These are phyloP conservation scores for Exserohilum rostratum DNA, from an alignment of 2,329 filamentous ascomycete species.

Conservation along the genomic window DNA sequence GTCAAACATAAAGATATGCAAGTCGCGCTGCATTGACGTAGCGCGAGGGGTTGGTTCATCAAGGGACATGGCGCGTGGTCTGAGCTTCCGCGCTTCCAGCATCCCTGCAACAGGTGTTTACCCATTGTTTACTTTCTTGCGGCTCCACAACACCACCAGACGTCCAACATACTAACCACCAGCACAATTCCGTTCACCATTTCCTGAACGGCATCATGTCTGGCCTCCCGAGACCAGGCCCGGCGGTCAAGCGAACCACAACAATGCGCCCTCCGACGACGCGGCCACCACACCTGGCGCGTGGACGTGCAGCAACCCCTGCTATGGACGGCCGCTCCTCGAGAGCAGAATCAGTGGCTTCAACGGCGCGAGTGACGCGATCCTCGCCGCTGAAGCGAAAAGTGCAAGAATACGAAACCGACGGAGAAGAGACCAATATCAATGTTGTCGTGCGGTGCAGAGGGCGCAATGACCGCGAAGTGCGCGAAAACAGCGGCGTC, in stretches of 20 bases:
- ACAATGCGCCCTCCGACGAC: constrained; percentile 61
- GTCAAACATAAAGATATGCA: constrained; percentile 2
- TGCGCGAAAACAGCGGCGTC: constrained; percentile 92
- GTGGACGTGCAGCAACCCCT: constrained; percentile 58
- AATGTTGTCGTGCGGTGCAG: constrained; percentile 95
- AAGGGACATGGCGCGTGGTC: background rate
- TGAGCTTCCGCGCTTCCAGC: background rate
- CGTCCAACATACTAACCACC: constrained; percentile 17
- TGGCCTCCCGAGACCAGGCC: constrained; percentile 59
- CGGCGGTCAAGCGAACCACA: constrained; percentile 57
- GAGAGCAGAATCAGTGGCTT: constrained; percentile 72
- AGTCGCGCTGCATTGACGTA: constrained; percentile 11
- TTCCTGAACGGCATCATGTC: constrained; percentile 53
- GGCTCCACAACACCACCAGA: constrained; percentile 17
- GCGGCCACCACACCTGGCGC: constrained; percentile 56
- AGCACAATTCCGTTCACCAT: constrained; percentile 24
- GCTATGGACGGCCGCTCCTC: constrained; percentile 63
- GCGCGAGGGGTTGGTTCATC: constrained; percentile 13
- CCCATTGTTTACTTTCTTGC: constrained; percentile 30
- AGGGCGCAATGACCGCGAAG: constrained; percentile 89
- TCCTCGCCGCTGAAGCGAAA: constrained; percentile 75
- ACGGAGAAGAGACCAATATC: constrained; percentile 89
- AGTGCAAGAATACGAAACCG: constrained; percentile 79
- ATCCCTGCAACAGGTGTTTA: constrained; percentile 19
- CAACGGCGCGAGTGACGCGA: constrained; percentile 50